phyloP scores from a whole-genome alignment of 1,284 basidiomycete species.

The Austropuccinia psidii region DNA sequence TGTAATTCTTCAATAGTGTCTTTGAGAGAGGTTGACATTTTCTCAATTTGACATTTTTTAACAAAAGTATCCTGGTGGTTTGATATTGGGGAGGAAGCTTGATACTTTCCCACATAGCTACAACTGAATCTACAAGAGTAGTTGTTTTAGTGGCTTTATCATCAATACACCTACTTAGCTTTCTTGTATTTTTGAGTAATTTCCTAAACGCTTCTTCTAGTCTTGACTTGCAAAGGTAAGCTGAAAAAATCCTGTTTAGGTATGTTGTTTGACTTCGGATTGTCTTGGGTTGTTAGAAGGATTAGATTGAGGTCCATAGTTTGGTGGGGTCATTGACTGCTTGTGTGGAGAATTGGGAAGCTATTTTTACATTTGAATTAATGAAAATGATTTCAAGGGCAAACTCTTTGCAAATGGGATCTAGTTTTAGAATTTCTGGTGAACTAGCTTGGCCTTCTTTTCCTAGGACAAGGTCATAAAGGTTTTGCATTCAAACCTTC shows the following conservation, averaged over 20 bases:
- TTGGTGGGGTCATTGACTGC: not conserved
- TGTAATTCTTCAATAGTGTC: not conserved
- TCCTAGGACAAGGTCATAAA: not conserved
- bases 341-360: not conserved
- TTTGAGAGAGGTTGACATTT: not conserved
- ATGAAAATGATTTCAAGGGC: not conserved
- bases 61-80: not conserved
- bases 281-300: conserved; percentile 3
- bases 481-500: not conserved
- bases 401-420: not conserved
- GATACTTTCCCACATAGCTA: not conserved
- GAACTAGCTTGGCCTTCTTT: not conserved
- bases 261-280: conserved; percentile 1
- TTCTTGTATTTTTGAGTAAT: not conserved
- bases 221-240: not conserved
- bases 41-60: conserved; percentile 6
- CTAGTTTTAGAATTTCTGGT: not conserved
- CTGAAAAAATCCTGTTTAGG: not conserved
- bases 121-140: not conserved
- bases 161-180: not conserved
- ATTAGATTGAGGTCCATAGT: not conserved
- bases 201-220: not conserved
- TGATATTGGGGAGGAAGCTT: not conserved
- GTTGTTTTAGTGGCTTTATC: not conserved
- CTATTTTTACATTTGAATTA: conserved; percentile 7